Percentiles rank a stretch among this genome's conserved stretches.
Conservation (phyloP, 495 filamentous ascomycete genomes). For the Neurospora terricola region DNA sequence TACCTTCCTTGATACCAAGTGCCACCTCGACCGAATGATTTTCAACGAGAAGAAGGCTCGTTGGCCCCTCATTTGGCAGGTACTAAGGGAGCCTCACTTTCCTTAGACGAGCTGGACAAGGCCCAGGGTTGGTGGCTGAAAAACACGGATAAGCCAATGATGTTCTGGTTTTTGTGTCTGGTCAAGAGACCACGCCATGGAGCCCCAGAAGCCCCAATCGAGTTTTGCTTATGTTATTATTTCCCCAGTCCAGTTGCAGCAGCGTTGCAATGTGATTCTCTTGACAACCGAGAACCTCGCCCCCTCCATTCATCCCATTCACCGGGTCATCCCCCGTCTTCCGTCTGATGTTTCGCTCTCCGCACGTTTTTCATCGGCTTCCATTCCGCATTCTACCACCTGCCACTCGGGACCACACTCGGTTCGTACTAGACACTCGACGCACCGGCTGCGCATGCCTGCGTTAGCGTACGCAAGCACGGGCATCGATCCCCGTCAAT, state of each 20-base stretch:
- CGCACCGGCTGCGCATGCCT: background rate
- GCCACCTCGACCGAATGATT: background rate
- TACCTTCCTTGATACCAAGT: background rate
- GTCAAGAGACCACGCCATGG: background rate
- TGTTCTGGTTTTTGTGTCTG: background rate
- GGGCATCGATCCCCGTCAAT: background rate
- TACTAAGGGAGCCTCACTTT: background rate
- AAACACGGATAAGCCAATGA: background rate
- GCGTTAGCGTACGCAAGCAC: background rate
- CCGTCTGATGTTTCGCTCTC: background rate
- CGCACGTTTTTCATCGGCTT: background rate
- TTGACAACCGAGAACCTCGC: background rate
- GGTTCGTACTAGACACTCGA: background rate
- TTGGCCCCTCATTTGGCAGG: background rate
- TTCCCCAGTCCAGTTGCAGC: background rate
- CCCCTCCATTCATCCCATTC: background rate
- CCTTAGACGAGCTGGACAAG: background rate
- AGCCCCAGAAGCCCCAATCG: too few relatives aligned
- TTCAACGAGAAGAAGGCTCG: background rate
- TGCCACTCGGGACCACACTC: background rate
- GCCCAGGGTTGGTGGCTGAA: background rate
- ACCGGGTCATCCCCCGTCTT: background rate
- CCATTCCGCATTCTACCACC: background rate
- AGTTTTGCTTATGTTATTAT: too few relatives aligned
- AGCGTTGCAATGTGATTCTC: background rate